Base-by-base conservation (phyloP, 257 asterid genomes). In the Forsythia suspensa region DNA sequence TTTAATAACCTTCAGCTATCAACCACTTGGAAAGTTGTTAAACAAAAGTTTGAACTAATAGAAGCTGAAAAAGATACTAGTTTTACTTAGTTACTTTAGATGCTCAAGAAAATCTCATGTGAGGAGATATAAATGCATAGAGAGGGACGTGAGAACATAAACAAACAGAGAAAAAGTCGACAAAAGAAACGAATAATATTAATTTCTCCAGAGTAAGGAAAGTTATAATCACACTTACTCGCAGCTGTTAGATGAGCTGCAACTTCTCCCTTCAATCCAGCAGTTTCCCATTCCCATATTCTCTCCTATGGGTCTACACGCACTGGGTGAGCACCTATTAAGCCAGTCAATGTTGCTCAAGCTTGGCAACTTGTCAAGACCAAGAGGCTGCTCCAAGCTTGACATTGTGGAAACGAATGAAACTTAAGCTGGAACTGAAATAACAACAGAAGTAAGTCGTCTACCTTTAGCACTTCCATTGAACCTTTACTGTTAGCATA, bases 341-440 rank as follows among this genome's bases (percentile, higher is more conserved):
- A 82, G 76, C 77, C 86, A 81, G 79, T 95, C 97, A 44, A 93
- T 88, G 52, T 86, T 89, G 93, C 94, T 93, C 88, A 93, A 80
- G 82, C 88, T 87, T 77, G 97, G 97, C 85, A 95, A 81, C 80
- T 88, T 95, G 88, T 95, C 99, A 67, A 93, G 93, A 79, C 94
- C 87, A 70, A 95, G 90, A 68, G 99, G 97, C 88, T 95, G 92
- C 90, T 95, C 96, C 91, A 95, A 85, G 85, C 99, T 93, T 74
- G 99, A 95, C 99, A 95, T 95, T 72, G 82, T 71, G 72, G 76
- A 77, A 76, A 79, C 34, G 51, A 75, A 70, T 76, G 85, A 73
- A 84, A 76, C 71, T 63, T 29, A 29, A 67, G 70, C 84, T 38
- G 88, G 21, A 87, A 68, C 84, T 24, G 67, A 81, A 77, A 24